Evolutionary conservation across 768 basidiomycete genomes (phyloP), one percentile per base, ranked within the genome.

Genomic region (Chalciporus sphaerocephalus): DNA sequence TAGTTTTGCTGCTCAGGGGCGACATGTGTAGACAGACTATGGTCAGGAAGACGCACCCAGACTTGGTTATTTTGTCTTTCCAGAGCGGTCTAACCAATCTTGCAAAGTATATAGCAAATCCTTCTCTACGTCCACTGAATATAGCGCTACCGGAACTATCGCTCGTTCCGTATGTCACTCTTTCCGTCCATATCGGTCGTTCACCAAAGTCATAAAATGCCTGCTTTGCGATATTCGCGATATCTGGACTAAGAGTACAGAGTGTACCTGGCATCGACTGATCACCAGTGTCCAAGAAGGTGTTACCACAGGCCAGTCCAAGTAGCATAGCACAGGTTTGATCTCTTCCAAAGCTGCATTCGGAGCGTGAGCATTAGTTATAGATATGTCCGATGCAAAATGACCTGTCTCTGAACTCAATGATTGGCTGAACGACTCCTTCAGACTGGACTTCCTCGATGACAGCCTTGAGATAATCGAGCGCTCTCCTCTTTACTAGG

Each of bases 291-390:
- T 87, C 83, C 44, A 92, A 65, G 65, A 85, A 92, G 1, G 84
- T 83, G 62, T 92, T 93, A 27, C 87, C 88, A 47, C 86, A 78
- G 0, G 92, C 89, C 45, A 97, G 75, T 10, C 84, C 87, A 12
- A 95, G 75, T 15, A 92, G 78, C 88, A 96, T 94, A 5, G 90
- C 85, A 56, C 92, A 94, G 3, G 90, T 87, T 58, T 95, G 89
- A 61, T 93, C 89, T 42, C 91, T 79, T 37, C 93, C 92, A 63
- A 88, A 96, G 59, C 93, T 95, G 54, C 15, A 25, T 13, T 16
- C 32, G 48, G 17, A 40, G 38, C 13, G 34, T 57, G 23, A 52
- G 44, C 37, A 34, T 21, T 38, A 13, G 1, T 24, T 23, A 37
- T 37, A 21, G 5, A n/a, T 9, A 38, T 38, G 43, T 21, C 20